phyloP scores from a whole-genome alignment of 2,329 filamentous ascomycete genomes.

The Hypoxylon sp. region DNA sequence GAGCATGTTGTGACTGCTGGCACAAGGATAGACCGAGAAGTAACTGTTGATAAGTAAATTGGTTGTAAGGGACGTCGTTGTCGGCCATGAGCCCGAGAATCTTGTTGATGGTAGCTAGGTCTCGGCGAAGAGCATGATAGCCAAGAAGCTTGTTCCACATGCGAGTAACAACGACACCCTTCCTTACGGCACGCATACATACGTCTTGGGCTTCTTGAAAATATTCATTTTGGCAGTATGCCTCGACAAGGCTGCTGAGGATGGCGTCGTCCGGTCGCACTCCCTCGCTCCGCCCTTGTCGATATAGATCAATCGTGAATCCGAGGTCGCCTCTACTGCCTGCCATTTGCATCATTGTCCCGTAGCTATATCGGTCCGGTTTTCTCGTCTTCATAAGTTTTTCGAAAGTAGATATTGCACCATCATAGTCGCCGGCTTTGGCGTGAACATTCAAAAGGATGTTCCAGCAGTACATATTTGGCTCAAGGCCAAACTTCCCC shows the following conservation, averaged over 20 bases:
- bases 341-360: conserved; percentile 80
- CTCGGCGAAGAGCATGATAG: conserved; percentile 75
- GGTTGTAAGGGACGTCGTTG: conserved; percentile 63
- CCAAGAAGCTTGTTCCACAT: conserved; percentile 86
- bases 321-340: conserved; percentile 81
- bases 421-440: conserved; percentile 76
- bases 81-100: conserved; percentile 66
- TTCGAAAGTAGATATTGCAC: conserved; percentile 75
- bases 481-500: conserved; percentile 68
- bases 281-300: conserved; percentile 69
- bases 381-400: conserved; percentile 65
- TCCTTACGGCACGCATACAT: conserved; percentile 68
- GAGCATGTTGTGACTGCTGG: conserved; percentile 66
- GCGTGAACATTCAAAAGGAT: conserved; percentile 80
- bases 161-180: conserved; percentile 67
- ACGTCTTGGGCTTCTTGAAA: conserved; percentile 71
- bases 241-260: conserved; percentile 76
- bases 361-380: conserved; percentile 77
- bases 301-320: conserved; percentile 75
- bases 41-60: conserved; percentile 66
- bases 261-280: conserved; percentile 70
- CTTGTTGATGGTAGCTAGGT: conserved; percentile 64
- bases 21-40: conserved; percentile 65
- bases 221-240: conserved; percentile 72
- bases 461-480: conserved; percentile 79